Conservation (phyloP, 2,329 filamentous ascomycete genomes). For the Venturia effusa region DNA sequence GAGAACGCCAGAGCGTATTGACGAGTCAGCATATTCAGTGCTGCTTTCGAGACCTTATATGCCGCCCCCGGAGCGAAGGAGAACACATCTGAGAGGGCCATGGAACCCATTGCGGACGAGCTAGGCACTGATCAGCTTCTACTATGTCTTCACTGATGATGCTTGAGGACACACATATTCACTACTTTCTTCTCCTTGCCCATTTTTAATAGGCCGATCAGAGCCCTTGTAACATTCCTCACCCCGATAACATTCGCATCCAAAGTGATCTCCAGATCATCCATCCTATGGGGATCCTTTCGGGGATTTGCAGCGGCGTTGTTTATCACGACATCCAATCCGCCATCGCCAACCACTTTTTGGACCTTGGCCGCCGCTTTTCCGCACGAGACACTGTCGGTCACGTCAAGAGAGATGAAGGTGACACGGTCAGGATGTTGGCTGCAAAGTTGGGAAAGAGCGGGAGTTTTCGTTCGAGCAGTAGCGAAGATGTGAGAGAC, state of each 20-base stretch:
- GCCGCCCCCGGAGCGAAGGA: slow-evolving; percentile 20
- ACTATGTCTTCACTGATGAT: not conserved
- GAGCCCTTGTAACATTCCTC: slow-evolving; percentile 29
- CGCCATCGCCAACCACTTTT: slow-evolving; percentile 24
- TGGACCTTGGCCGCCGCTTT: slow-evolving; percentile 26
- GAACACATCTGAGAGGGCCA: slow-evolving; percentile 20
- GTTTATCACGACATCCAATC: slow-evolving; percentile 37
- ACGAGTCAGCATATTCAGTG: slow-evolving; percentile 36
- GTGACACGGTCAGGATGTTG: slow-evolving; percentile 23
- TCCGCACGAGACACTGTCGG: slow-evolving; percentile 23
- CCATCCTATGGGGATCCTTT: slow-evolving; percentile 8
- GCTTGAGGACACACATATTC: slow-evolving; percentile 23
- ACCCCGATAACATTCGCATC: slow-evolving; percentile 28
- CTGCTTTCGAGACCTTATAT: slow-evolving; percentile 38
- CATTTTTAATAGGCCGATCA: slow-evolving; percentile 29
- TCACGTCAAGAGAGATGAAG: slow-evolving; percentile 29
- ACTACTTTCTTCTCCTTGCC: slow-evolving; percentile 32
- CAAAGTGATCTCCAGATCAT: slow-evolving; percentile 21
- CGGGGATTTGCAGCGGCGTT: slow-evolving; percentile 24
- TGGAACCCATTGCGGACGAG: slow-evolving; percentile 33
- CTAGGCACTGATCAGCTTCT: slow-evolving; percentile 17
- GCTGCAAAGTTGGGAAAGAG: not conserved
- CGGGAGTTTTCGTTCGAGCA: not conserved
- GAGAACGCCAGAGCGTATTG: slow-evolving; percentile 30
- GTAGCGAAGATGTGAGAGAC: slow-evolving; percentile 7